These are phyloP conservation scores for Ophiostoma novo-ulmi DNA, from an alignment of 2,329 filamentous ascomycete species.

Conservation along the genomic window DNA sequence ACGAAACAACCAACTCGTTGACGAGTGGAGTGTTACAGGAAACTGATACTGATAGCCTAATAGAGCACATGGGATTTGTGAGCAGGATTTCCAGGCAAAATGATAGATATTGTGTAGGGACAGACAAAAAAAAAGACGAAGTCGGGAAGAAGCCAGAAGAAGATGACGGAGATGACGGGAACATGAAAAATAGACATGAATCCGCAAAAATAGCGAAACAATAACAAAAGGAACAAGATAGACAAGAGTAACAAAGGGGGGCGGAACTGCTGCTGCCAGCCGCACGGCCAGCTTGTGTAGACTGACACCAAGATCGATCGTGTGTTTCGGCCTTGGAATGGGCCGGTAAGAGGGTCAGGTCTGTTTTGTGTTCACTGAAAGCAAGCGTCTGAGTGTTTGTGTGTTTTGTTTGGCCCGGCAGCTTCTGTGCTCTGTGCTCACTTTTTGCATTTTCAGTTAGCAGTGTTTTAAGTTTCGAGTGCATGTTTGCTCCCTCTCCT, in stretches of 20 bases:
- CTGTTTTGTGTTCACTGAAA: constrained; percentile 1
- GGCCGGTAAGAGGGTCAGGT: constrained; percentile 20
- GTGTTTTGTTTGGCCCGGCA: constrained; percentile 16
- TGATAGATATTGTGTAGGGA: background rate
- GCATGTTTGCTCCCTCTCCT: background rate
- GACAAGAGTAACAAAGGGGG: background rate
- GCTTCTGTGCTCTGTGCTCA: background rate
- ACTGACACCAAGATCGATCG: constrained; percentile 23
- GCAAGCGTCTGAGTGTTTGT: background rate
- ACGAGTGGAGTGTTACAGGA: constrained; percentile 18
- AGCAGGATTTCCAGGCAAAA: background rate
- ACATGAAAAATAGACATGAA: background rate
- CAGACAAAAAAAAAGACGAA: background rate
- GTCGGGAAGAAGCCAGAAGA: constrained; percentile 6
- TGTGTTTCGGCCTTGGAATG: constrained; percentile 25
- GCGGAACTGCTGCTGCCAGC: background rate
- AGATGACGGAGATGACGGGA: background rate
- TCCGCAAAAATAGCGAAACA: background rate
- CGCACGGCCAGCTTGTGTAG: constrained; percentile 3
- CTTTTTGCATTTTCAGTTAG: background rate
- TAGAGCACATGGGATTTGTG: background rate
- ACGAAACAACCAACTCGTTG: constrained; percentile 19
- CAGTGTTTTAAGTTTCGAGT: background rate
- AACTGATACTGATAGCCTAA: background rate
- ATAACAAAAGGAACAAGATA: background rate